Conservation (phyloP, 768 basidiomycete genomes). For the Grammothele lineata region DNA sequence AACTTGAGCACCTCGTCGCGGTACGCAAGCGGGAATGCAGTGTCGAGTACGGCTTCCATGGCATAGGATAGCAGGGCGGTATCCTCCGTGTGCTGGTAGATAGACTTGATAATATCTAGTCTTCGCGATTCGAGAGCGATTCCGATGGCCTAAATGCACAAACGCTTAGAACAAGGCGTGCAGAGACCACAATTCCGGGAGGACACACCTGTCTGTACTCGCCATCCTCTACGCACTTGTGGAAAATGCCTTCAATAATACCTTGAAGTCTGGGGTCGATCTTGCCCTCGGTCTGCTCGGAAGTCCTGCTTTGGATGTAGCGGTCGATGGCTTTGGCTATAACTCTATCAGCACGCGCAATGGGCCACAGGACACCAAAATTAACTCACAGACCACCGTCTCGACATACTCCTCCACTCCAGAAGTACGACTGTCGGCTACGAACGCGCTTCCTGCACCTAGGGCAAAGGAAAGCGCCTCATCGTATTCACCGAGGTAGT, state of each 20-base stretch:
- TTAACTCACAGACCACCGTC: constrained; percentile 88
- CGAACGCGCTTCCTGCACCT: constrained; percentile 83
- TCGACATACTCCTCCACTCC: constrained; percentile 87
- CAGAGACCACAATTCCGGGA: too few relatives aligned
- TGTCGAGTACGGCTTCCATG: constrained; percentile 88
- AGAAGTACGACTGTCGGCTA: constrained; percentile 56
- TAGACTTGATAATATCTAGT: constrained; percentile 76
- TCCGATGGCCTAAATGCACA: constrained; percentile 86
- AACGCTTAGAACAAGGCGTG: too few relatives aligned
- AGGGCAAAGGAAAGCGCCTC: constrained; percentile 95
- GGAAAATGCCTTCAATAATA: constrained; percentile 89
- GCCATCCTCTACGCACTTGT: constrained; percentile 78
- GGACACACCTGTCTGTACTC: constrained; percentile 81
- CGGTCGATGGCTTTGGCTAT: constrained; percentile 96
- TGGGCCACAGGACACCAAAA: too few relatives aligned
- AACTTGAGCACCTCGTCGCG: constrained; percentile 78
- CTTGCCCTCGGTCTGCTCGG: constrained; percentile 54
- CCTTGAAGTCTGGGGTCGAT: constrained; percentile 76
- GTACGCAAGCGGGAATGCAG: constrained; percentile 82
- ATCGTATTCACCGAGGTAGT: constrained; percentile 92
- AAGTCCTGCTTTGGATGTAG: constrained; percentile 69
- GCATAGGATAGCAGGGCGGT: constrained; percentile 82
- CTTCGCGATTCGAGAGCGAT: constrained; percentile 91
- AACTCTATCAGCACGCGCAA: too few relatives aligned
- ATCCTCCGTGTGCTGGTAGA: constrained; percentile 74